Percentiles rank a stretch among this genome's conserved stretches.
These are phyloP conservation scores for Hemileia vastatrix DNA, from an alignment of 1,284 basidiomycete genomes.

Conservation along the genomic window DNA sequence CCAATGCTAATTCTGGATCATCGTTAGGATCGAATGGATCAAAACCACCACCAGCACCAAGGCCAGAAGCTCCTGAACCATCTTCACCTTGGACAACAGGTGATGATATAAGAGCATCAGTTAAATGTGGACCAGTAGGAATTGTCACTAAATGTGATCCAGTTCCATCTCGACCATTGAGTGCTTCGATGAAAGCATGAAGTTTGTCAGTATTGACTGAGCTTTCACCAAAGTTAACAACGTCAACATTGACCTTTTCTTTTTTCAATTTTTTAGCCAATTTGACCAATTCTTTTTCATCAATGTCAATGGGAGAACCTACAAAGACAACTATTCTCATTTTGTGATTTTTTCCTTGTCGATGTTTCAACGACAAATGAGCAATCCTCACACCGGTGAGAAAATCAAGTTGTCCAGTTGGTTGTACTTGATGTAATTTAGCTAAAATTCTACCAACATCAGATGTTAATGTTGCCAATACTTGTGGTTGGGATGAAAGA, in stretches of 20 bases:
- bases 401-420: conserved; percentile 73
- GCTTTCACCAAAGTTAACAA: conserved; percentile 65
- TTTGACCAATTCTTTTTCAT: conserved; percentile 66
- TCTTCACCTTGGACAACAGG: conserved; percentile 75
- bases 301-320: conserved; percentile 65
- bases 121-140: conserved; percentile 62
- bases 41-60: conserved; percentile 47
- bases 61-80: conserved; percentile 49
- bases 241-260: conserved; percentile 93
- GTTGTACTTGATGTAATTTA: too few species aligned
- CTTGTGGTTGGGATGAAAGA: too few species aligned
- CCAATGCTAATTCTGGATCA: conserved; percentile 96
- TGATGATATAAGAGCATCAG: conserved; percentile 70
- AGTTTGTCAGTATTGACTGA: too few species aligned
- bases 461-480: too few species aligned
- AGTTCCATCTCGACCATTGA: too few species aligned
- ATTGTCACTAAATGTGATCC: too few species aligned
- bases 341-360: conserved; percentile 94
- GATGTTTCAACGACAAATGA: conserved; percentile 75
- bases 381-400: conserved; percentile 80
- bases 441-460: too few species aligned
- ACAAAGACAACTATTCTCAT: conserved; percentile 91
- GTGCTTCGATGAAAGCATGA: too few species aligned
- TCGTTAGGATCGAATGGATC: conserved; percentile 85
- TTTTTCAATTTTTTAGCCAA: conserved; percentile 96